Evolutionary conservation across 441 rosid genomes (phyloP).

Genomic region (Adansonia rubrostipa): DNA sequence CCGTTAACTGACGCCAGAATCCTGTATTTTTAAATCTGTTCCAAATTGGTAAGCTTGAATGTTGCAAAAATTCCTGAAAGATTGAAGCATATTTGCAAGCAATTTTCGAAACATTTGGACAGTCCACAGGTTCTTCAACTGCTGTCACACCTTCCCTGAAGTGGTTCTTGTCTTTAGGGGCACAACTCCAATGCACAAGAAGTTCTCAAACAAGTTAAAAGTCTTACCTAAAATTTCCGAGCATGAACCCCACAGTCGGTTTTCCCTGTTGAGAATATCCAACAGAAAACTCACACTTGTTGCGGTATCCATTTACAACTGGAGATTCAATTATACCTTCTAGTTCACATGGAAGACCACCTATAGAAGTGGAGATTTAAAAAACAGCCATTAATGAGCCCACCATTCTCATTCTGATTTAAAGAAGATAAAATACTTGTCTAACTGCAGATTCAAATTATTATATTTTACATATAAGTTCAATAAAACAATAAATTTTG

Average conservation of each 20-base stretch:
- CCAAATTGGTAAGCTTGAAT: slow-evolving; percentile 83
- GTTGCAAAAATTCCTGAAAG: slow-evolving; percentile 77
- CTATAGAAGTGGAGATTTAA: slow-evolving; percentile 40
- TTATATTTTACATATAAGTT: neutral
- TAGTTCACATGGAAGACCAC: slow-evolving; percentile 85
- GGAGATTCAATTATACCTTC: slow-evolving; percentile 91
- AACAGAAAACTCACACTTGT: slow-evolving; percentile 95
- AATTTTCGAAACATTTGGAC: slow-evolving; percentile 86
- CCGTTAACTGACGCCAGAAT: slow-evolving; percentile 96
- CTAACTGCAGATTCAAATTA: slow-evolving; percentile 5
- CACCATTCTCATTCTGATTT: neutral
- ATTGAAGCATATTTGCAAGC: slow-evolving; percentile 75
- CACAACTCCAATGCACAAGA: slow-evolving; percentile 18
- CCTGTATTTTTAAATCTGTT: slow-evolving; percentile 83
- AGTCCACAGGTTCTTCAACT: slow-evolving; percentile 83
- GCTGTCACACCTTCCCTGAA: slow-evolving; percentile 95
- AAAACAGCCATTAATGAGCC: neutral
- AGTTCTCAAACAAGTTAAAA: slow-evolving; percentile 22
- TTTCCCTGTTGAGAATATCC: slow-evolving; percentile 85
- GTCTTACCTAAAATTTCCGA: slow-evolving; percentile 85
- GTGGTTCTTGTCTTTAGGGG: slow-evolving; percentile 31
- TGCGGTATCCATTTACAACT: slow-evolving; percentile 80
- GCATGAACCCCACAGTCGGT: slow-evolving; percentile 87
- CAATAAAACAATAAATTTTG: neutral
- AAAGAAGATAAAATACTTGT: neutral